These are phyloP conservation scores for Penicillium sp. DNA, from an alignment of 2,329 filamentous ascomycete species.

Conservation along the genomic window DNA sequence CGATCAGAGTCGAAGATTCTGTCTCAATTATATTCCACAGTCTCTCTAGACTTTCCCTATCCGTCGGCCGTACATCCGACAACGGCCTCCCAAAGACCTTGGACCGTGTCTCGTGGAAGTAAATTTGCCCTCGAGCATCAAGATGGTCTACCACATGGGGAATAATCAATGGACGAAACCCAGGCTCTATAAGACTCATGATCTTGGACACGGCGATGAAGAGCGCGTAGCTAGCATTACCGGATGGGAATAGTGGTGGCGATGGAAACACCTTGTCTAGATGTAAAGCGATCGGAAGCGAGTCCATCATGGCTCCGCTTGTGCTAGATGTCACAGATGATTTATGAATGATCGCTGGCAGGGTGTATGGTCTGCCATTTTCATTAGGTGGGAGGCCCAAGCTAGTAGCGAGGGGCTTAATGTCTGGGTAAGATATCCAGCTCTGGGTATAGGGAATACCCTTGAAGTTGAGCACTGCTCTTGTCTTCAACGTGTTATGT, in stretches of 20 bases:
- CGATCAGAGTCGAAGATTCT: conserved; percentile 23
- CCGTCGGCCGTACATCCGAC: conserved; percentile 30
- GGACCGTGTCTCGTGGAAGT: conserved; percentile 34
- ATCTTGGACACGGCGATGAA: conserved; percentile 22
- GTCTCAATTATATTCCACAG: conserved; percentile 23
- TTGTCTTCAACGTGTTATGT: conserved; percentile 24
- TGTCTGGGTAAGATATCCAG: conserved; percentile 24
- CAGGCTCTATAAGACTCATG: not conserved
- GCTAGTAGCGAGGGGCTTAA: conserved; percentile 25
- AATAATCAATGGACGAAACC: conserved; percentile 17
- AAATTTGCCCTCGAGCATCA: conserved; percentile 32
- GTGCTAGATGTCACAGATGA: conserved; percentile 23
- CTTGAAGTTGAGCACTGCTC: conserved; percentile 29
- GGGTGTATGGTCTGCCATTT: conserved; percentile 27
- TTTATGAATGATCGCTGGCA: conserved; percentile 36
- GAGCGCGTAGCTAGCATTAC: conserved; percentile 36
- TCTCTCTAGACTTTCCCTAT: conserved; percentile 17
- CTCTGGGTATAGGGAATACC: conserved; percentile 28
- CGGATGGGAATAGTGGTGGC: conserved; percentile 35
- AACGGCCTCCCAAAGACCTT: conserved; percentile 31
- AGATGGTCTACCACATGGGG: conserved; percentile 27
- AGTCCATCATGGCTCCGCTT: conserved; percentile 35
- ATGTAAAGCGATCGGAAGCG: conserved; percentile 33
- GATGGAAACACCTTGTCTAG: conserved; percentile 33
- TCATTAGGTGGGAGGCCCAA: conserved; percentile 26